phyloP scores from a whole-genome alignment of 2,329 filamentous ascomycete genomes.

The Laburnicola sp. region DNA sequence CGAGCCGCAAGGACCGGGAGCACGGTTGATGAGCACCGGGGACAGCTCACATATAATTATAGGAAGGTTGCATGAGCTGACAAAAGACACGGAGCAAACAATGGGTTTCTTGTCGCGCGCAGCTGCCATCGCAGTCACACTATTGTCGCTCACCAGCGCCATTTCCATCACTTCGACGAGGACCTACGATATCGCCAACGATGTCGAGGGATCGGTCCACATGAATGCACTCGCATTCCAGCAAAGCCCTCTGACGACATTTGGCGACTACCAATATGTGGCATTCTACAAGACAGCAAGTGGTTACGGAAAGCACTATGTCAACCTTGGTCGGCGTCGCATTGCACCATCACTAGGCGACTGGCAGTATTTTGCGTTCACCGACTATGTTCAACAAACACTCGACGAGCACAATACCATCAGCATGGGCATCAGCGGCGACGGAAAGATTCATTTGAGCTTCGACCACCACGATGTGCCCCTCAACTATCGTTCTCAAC shows the following conservation, averaged over 20 bases:
- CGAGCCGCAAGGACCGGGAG: neutral
- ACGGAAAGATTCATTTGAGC: slow-evolving; percentile 58
- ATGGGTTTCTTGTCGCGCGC: slow-evolving; percentile 24
- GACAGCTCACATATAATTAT: neutral
- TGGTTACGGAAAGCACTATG: slow-evolving; percentile 41
- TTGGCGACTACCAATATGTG: slow-evolving; percentile 55
- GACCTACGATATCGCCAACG: slow-evolving; percentile 37
- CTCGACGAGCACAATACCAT: slow-evolving; percentile 59
- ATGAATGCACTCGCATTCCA: slow-evolving; percentile 57
- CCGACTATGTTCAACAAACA: slow-evolving; percentile 55
- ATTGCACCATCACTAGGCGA: slow-evolving; percentile 41
- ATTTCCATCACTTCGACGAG: slow-evolving; percentile 33
- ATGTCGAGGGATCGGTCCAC: slow-evolving; percentile 40
- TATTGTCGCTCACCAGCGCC: slow-evolving; percentile 20
- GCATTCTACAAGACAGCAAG: slow-evolving; percentile 49
- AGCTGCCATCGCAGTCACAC: slow-evolving; percentile 11
- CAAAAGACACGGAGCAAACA: neutral
- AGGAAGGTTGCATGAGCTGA: neutral
- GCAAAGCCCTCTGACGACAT: slow-evolving; percentile 53
- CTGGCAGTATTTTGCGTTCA: slow-evolving; percentile 55
- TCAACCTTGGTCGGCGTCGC: slow-evolving; percentile 53
- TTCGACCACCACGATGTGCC: slow-evolving; percentile 55
- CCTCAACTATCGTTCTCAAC: slow-evolving; percentile 40
- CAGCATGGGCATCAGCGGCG: slow-evolving; percentile 56
- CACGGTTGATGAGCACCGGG: neutral